phyloP scores from a whole-genome alignment of 345 rosid species.

The Abelmoschus esculentus region DNA sequence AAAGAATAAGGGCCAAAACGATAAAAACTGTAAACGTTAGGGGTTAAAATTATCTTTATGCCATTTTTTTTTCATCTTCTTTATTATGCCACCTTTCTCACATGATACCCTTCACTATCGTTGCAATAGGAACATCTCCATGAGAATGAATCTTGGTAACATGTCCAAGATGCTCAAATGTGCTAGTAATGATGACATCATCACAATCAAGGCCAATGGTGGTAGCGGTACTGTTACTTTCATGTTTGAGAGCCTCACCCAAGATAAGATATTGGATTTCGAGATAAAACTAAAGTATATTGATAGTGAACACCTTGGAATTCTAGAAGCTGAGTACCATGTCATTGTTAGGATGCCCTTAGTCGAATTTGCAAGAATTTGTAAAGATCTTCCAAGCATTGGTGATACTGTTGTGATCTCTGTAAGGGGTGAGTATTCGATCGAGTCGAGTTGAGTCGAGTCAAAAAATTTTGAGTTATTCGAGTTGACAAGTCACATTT shows the following conservation, averaged over 20 bases:
- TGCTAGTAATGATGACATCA: slow-evolving; percentile 94
- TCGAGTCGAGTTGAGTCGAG: no score
- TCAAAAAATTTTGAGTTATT: no score
- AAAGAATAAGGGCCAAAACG: no score
- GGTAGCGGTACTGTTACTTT: slow-evolving; percentile 93
- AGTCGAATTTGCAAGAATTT: slow-evolving; percentile 76
- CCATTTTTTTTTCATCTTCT: no score
- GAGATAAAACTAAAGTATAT: slow-evolving; percentile 99
- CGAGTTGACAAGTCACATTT: no score
- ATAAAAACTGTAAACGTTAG: no score
- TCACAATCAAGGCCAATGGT: slow-evolving; percentile 92
- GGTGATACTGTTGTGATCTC: slow-evolving; percentile 99
- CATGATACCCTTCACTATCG: no score
- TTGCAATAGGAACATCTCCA: slow-evolving; percentile 88
- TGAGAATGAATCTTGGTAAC: no score
- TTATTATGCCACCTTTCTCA: no score
- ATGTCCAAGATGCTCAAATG: no score
- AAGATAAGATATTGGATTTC: slow-evolving; percentile 89
- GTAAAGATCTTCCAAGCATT: slow-evolving; percentile 79
- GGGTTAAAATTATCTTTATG: no score
- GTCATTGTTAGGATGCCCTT: slow-evolving; percentile 96
- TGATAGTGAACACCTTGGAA: slow-evolving; percentile 95
- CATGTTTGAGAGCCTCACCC: slow-evolving; percentile 90
- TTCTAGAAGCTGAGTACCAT: slow-evolving; percentile 95
- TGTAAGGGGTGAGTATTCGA: no score